Base-by-base conservation (phyloP, 2,329 filamentous ascomycete genomes). In the Trichoderma koningiopsis region DNA sequence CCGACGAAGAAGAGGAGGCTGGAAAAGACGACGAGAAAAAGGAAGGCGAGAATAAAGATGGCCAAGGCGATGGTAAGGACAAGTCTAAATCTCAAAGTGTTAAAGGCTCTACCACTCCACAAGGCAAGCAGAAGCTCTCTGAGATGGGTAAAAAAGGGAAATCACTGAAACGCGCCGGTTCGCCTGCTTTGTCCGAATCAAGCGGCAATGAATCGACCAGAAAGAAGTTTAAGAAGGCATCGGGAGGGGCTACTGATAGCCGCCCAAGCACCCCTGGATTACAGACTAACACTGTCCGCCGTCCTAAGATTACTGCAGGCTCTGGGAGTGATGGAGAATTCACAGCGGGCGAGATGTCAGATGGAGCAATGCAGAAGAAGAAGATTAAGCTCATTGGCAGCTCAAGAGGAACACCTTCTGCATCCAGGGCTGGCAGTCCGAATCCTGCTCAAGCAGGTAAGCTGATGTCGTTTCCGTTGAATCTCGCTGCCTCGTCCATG, bases 161-260 rank as follows among this genome's bases (percentile, higher is more conserved):
- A 76, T 85, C 84, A 37, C 86, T 95, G 64, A 97, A 97, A 82
- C 90, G 95, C 35, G 87, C 92, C 37, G 93, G 94, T 22, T 97
- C 94, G 19, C 93, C 94, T 3, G 91, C 94, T 72, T 85, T 92
- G 37, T 97, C 94, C 2, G 95, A 98, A 77, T 93, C 93, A 11
- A 97, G 93, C 77, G 95, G 93, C 65, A 96, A 94, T 74, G 95
- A 98, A 78, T 95, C 92, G 0, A 88, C 90, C 29, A 91, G 96
- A 81, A 93, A 92, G 82, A 88, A 87, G 77, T 88, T 91, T 77
- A 92, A 91, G 82, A 91, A 91, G 77, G 86, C 88, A 71, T 80
- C 80, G 1, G 79, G 77, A 3, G 76, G 82, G 19, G 85, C 85
- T 16, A 78, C 83, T 2, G 82, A 82, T 65, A 89, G 87, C 70